A percentile compares a stretch with the other conserved stretches of the same genome.
phyloP scores from a whole-genome alignment of 192 early-diverging fungal species.

The Dispira simplex region DNA sequence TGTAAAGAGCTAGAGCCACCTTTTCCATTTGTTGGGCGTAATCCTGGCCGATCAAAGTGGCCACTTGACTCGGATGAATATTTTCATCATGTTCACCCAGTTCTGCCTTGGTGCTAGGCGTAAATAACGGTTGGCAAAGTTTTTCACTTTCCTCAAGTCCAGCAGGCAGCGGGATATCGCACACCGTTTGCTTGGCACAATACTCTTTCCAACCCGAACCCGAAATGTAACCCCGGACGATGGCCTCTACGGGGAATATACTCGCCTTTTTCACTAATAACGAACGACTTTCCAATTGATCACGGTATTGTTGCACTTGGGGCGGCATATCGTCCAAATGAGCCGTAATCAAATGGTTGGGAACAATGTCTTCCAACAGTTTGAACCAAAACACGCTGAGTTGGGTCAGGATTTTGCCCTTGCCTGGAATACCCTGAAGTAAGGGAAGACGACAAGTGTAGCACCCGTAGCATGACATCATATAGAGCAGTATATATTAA shows the following conservation, averaged over 20 bases:
- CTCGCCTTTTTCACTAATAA: conserved; percentile 85
- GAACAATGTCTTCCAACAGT: conserved; percentile 69
- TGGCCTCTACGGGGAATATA: conserved; percentile 93
- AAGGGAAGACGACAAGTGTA: neutral
- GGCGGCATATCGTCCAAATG: conserved; percentile 87
- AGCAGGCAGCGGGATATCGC: conserved; percentile 70
- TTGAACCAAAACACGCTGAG: conserved; percentile 95
- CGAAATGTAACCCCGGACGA: conserved; percentile 96
- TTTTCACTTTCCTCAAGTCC: conserved; percentile 75
- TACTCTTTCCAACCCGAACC: conserved; percentile 96
- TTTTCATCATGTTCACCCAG: conserved; percentile 97
- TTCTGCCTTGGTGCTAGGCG: conserved; percentile 98
- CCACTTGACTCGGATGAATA: conserved; percentile 86
- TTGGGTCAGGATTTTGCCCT: conserved; percentile 96
- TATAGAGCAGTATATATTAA: no score
- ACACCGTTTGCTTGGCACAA: conserved; percentile 79
- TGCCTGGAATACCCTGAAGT: conserved; percentile 80
- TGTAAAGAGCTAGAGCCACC: conserved; percentile 66
- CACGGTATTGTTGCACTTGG: conserved; percentile 70
- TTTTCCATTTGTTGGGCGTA: conserved; percentile 60
- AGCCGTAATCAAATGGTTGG: conserved; percentile 92
- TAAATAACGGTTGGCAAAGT: conserved; percentile 73
- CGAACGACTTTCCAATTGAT: conserved; percentile 75
- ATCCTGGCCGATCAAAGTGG: conserved; percentile 69
- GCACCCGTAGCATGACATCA: no score